Conservation (phyloP, 176 grass and related monocot species). For the Bonia amplexicaulis region DNA sequence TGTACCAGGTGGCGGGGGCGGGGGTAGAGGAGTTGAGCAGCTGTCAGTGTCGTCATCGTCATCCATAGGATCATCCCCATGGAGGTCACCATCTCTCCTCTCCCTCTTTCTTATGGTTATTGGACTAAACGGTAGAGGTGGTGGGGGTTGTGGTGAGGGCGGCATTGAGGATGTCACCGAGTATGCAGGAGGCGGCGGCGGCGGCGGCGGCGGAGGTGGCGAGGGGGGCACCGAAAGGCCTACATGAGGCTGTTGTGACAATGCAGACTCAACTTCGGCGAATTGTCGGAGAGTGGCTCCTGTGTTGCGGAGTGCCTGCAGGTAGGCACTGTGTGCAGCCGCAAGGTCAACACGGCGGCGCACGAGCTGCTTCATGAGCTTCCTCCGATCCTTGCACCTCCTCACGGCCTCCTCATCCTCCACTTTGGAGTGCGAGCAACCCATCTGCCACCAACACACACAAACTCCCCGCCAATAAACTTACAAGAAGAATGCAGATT, state of each 20-base stretch:
- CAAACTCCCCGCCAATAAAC: not conserved
- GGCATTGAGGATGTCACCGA: slow-evolving; percentile 49
- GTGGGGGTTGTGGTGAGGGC: slow-evolving; percentile 43
- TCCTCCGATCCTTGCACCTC: slow-evolving; percentile 82
- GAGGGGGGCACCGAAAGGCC: slow-evolving; percentile 11
- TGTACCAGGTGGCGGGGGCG: slow-evolving; percentile 48
- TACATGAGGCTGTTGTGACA: slow-evolving; percentile 16
- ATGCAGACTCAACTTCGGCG: slow-evolving; percentile 61
- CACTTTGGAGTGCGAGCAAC: slow-evolving; percentile 70
- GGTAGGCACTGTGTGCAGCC: slow-evolving; percentile 58
- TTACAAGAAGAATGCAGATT: slow-evolving; percentile 23
- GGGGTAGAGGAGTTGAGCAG: slow-evolving; percentile 67
- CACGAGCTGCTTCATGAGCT: slow-evolving; percentile 84
- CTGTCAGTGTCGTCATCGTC: slow-evolving; percentile 63
- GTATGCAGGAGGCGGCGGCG: slow-evolving; percentile 29
- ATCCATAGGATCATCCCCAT: slow-evolving; percentile 44
- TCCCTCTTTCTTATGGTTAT: slow-evolving; percentile 46
- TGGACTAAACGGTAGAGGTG: slow-evolving; percentile 66
- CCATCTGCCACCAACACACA: slow-evolving; percentile 48
- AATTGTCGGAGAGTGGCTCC: slow-evolving; percentile 84
- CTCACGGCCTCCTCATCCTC: slow-evolving; percentile 76
- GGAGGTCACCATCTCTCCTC: slow-evolving; percentile 26
- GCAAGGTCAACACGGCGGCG: slow-evolving; percentile 61
- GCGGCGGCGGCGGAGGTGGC: slow-evolving; percentile 11
- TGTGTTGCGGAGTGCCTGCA: slow-evolving; percentile 80